Base-by-base conservation (phyloP, 2,329 filamentous ascomycete genomes). In the Myriosclerotinia curreyana region DNA sequence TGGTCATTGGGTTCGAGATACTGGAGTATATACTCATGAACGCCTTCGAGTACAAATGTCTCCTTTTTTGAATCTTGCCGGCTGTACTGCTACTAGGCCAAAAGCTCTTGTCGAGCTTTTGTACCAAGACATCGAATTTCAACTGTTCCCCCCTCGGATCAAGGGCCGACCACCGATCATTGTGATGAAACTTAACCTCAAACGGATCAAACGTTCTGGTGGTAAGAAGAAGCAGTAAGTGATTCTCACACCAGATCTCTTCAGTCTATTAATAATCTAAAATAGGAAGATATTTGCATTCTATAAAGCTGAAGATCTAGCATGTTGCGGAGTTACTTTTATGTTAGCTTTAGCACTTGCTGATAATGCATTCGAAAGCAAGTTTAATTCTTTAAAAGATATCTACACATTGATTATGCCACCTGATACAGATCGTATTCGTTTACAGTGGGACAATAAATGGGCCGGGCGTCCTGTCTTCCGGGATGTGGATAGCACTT, bases 61-160 rank as follows among this genome's bases (percentile, higher is more conserved):
- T n/a, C n/a, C n/a, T n/a, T n/a, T n/a, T n/a, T n/a, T n/a, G n/a
- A n/a, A 68, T 48, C 42, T 74, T 56, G 63, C 69, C 67, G 66
- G 69, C 49, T 71, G 64, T 53, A 74, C 66, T 20, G n/a, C n/a
- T n/a, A 72, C 66, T 5, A 65, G 69, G 46, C 71, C 69, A 22
- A 67, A 66, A 38, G 71, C 69, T 50, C 67, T 74, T 17, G 69
- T 74, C 51, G 60, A 66, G 28, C 62, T 73, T 48, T 66, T 66
- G 5, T 74, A 74, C 48, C 52, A 68, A 62, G 65, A 73, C 63
- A 67, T 74, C 49, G 64, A 71, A 59, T 72, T 74, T 15, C 55
- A 72, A 53, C 34, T 74, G 4, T 72, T 74, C 49, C 69, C 67
- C 34, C 64, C 67, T 56, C 58, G 31, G 25, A 51, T 51, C 44